A percentile compares a stretch with the other conserved stretches of the same genome.
phyloP scores from a whole-genome alignment of 2,329 filamentous ascomycete genomes.

The Diaporthe sp. region DNA sequence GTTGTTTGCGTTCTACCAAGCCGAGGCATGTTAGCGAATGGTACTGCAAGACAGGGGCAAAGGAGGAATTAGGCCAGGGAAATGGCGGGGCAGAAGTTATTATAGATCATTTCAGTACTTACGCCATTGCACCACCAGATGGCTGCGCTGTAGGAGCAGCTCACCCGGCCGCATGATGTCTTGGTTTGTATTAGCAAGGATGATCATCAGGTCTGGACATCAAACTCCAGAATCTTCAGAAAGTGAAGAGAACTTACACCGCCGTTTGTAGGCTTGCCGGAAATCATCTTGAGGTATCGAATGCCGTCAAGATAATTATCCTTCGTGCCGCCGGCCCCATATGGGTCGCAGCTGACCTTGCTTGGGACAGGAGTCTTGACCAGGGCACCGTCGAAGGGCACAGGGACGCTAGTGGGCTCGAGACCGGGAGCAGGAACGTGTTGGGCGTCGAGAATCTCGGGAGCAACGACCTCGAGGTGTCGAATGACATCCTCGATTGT shows the following conservation, averaged over 20 bases:
- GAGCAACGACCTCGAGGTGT: not conserved
- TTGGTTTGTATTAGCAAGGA: not conserved
- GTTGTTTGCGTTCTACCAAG: not conserved
- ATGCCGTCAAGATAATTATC: not conserved
- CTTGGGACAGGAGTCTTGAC: not conserved
- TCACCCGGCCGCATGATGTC: not conserved
- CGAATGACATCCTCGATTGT: slow-evolving; percentile 2
- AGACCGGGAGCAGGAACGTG: not conserved
- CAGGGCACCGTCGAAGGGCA: not conserved
- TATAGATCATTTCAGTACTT: not conserved
- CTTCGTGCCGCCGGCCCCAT: no score
- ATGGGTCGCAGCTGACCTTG: not conserved
- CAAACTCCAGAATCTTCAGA: no score
- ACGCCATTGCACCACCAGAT: slow-evolving; percentile 24
- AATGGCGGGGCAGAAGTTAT: not conserved
- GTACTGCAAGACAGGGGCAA: not conserved
- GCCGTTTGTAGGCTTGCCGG: not conserved
- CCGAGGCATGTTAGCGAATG: not conserved
- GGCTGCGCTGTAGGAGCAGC: slow-evolving; percentile 4
- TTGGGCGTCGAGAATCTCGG: not conserved
- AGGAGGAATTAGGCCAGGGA: not conserved
- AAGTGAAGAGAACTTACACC: not conserved
- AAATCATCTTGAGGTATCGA: not conserved
- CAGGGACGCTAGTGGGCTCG: not conserved
- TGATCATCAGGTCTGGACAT: not conserved